Evolutionary conservation across 352 stramenopile genomes (phyloP), one percentile per base, ranked within the genome.

Genomic region (Phytophthora syringae): DNA sequence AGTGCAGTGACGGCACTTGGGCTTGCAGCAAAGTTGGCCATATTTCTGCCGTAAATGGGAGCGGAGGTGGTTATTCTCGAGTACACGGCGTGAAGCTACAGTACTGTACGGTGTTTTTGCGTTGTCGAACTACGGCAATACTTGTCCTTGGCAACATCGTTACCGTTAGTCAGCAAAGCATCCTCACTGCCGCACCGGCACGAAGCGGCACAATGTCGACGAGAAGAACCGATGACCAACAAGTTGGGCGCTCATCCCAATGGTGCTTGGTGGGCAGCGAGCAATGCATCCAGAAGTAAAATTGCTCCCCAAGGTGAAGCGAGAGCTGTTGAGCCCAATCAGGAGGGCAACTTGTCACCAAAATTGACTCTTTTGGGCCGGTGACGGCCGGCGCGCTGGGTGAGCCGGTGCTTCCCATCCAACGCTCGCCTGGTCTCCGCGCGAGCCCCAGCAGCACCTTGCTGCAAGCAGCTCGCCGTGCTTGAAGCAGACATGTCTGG

Each of bases 371-470:
- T n/a, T n/a, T n/a, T n/a, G n/a, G n/a, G n/a, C n/a, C n/a, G n/a
- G n/a, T n/a, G n/a, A n/a, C n/a, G n/a, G n/a, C n/a, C n/a, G n/a
- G n/a, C n/a, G n/a, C n/a, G n/a, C n/a, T n/a, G n/a, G n/a, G n/a
- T n/a, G n/a, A n/a, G n/a, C 49, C 32, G n/a, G 59, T 61, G 40
- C 59, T n/a, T 54, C 60, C 60, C 42, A 67, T 67, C 55, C 30
- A 12, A 22, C n/a, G 7, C 43, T 37, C 25, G 56, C 27, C 56
- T 52, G 55, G 55, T 63, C 54, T 63, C 32, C 55, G n/a, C 43
- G n/a, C 42, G 2, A 24, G 25, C 27, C 3, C 12, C 25, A 32
- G 16, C 28, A 52, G n/a, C n/a, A n/a, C n/a, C n/a, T n/a, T 9
- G 21, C 37, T 42, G 48, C 58, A 66, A 59, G 21, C 56, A 37